phyloP scores from a whole-genome alignment of 129 eudicot species.

The Gnaphalium uliginosum region DNA sequence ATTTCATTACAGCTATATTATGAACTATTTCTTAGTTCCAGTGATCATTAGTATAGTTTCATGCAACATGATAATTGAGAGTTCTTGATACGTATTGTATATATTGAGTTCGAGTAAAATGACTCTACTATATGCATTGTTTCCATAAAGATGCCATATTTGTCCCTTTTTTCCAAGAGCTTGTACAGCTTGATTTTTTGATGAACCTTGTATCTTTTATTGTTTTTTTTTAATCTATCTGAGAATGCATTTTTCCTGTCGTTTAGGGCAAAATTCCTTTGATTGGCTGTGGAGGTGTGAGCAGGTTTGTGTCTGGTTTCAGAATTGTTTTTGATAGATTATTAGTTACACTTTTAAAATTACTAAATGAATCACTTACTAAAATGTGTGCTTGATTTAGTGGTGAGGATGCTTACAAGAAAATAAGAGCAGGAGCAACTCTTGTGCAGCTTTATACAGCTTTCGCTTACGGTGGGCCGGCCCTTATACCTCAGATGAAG shows the following conservation, averaged over 20 bases:
- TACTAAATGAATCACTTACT: background rate
- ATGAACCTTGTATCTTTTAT: background rate
- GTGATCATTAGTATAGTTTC: background rate
- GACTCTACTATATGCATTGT: background rate
- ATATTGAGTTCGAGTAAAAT: background rate
- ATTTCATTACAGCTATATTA: background rate
- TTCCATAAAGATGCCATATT: background rate
- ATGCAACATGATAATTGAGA: background rate
- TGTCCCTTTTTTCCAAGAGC: background rate
- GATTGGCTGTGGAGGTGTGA: slow-evolving; percentile 92
- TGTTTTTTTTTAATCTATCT: slow-evolving; percentile 1
- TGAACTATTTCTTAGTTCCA: background rate
- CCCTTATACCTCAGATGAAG: slow-evolving; percentile 91
- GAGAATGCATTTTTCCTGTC: slow-evolving; percentile 4
- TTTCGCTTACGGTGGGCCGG: slow-evolving; percentile 94
- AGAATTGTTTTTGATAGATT: background rate
- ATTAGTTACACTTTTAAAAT: background rate
- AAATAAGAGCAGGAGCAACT: slow-evolving; percentile 93
- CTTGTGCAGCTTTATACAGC: slow-evolving; percentile 96
- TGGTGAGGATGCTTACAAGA: slow-evolving; percentile 95
- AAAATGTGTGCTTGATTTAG: slow-evolving; percentile 40
- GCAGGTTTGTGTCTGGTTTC: slow-evolving; percentile 56
- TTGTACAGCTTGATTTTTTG: background rate
- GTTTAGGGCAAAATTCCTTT: slow-evolving; percentile 81
- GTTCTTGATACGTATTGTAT: background rate